Conservation (phyloP, 768 basidiomycete genomes). For the Boletales sp. region DNA sequence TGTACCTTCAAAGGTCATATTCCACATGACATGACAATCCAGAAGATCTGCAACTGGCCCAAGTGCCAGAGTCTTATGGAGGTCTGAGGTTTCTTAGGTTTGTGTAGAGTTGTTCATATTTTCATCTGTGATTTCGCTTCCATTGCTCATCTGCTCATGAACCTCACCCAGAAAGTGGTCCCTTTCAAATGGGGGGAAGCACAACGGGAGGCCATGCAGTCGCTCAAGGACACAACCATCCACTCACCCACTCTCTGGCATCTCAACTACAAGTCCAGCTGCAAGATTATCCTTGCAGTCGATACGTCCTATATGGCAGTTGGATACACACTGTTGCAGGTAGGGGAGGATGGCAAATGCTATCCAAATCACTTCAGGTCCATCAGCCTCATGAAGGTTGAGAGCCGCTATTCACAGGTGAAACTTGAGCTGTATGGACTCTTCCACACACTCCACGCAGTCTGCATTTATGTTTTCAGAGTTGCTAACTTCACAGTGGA, state of each 20-base stretch:
- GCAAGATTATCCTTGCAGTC: constrained; percentile 5
- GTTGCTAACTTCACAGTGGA: not conserved
- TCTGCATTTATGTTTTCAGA: not conserved
- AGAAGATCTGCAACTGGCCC: constrained; percentile 32
- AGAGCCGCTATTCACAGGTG: constrained; percentile 12
- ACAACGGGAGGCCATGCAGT: too few relatives aligned
- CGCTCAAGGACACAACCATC: constrained; percentile 12
- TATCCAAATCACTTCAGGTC: constrained; percentile 36
- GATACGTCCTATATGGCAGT: constrained; percentile 17
- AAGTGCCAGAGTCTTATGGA: constrained; percentile 16
- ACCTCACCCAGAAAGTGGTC: constrained; percentile 25
- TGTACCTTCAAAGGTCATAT: constrained; percentile 34
- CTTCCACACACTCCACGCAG: not conserved
- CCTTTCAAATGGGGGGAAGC: constrained; percentile 18
- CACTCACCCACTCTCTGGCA: not conserved
- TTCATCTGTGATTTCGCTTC: constrained; percentile 29
- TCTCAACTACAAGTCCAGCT: not conserved
- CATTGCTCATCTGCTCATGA: constrained; percentile 17
- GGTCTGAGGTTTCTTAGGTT: constrained; percentile 29
- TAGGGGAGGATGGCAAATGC: not conserved
- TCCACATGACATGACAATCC: constrained; percentile 23
- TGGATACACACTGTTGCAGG: constrained; percentile 28
- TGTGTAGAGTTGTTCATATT: constrained; percentile 19
- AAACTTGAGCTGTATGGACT: constrained; percentile 12
- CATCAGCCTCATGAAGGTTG: constrained; percentile 31